Base-by-base conservation (phyloP, 2,329 filamentous ascomycete genomes). In the Coleophoma crateriformis region DNA sequence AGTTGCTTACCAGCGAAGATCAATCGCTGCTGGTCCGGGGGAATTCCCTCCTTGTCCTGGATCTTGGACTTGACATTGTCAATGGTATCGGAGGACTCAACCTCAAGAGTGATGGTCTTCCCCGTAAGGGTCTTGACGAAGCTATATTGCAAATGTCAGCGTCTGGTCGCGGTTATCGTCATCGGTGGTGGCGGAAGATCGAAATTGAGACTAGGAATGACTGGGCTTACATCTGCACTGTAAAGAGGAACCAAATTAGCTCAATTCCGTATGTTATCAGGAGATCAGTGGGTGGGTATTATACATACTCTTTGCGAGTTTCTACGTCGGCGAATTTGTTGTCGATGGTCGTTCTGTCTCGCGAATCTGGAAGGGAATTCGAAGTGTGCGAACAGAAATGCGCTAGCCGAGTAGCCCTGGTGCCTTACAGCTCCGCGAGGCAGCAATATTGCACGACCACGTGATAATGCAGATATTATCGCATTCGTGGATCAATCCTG, bases 61-160 rank as follows among this genome's bases (percentile, higher is more conserved):
- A 97, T 96, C 88, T 96, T 96, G 80, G 85, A 87, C 87, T 97
- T 97, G 77, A 97, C 92, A 85, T 96, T 97, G 85, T 97, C 92
- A 81, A 97, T 97, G 68, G 92, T 96, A 78, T 97, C 92, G 71
- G 85, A 90, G 70, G 90, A 96, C 86, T 96, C 92, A 74, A 96
- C 91, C 87, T 97, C 92, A 69, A 96, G 87, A 77, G 94, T 97
- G 83, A 97, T 96, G 76, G 92, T 97, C 89, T 97, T 97, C 79
- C 94, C 92, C 83, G 92, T 96, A 71, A 96, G 90, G 84, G 92
- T 96, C 87, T 96, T 97, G 80, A 97, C 92, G 87, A 97, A 97
- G 86, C 89, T 95, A 77, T 60, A 48, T 8, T 20, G 22, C 15
- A 40, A 46, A 3, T 49, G 51, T 64, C 54, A 64, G 56, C 58